A percentile compares a stretch with the other conserved stretches of the same genome.
Evolutionary conservation across 2,329 filamentous ascomycete species (phyloP).

Genomic region (Penicillium rolfsii): DNA sequence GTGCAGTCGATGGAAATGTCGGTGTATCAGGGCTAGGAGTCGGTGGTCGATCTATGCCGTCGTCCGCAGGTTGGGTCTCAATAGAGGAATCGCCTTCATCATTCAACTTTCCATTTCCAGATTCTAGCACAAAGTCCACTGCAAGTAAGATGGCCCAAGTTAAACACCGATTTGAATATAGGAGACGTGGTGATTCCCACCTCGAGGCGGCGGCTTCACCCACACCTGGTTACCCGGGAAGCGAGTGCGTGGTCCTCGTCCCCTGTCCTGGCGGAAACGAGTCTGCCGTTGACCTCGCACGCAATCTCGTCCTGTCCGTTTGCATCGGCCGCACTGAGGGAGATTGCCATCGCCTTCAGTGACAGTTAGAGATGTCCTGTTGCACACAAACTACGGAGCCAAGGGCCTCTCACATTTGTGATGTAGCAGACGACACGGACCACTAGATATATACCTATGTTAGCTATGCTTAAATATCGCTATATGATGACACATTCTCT

Average conservation of each 20-base stretch:
- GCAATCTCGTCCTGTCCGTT: constrained; percentile 23
- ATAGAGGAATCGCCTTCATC: neutral
- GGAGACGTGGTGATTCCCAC: constrained; percentile 9
- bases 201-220: constrained; percentile 28
- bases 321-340: constrained; percentile 27
- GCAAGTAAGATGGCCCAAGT: neutral
- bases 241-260: constrained; percentile 16
- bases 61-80: neutral
- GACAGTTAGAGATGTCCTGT: neutral
- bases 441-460: constrained; percentile 14
- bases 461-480: neutral
- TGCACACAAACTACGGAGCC: neutral
- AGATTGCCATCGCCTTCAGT: constrained; percentile 22
- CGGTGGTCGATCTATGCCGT: neutral
- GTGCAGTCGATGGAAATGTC: neutral
- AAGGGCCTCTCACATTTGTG: constrained; percentile 23
- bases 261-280: constrained; percentile 20
- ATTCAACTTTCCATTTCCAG: constrained; percentile 22
- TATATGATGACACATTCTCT: neutral
- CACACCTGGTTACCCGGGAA: constrained; percentile 30
- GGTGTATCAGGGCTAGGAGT: neutral
- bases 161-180: constrained; percentile 4
- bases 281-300: constrained; percentile 16
- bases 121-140: constrained; percentile 31
- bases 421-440: constrained; percentile 27